Evolutionary conservation across 768 basidiomycete species (phyloP).

Genomic region (Chalciporus piperatus): DNA sequence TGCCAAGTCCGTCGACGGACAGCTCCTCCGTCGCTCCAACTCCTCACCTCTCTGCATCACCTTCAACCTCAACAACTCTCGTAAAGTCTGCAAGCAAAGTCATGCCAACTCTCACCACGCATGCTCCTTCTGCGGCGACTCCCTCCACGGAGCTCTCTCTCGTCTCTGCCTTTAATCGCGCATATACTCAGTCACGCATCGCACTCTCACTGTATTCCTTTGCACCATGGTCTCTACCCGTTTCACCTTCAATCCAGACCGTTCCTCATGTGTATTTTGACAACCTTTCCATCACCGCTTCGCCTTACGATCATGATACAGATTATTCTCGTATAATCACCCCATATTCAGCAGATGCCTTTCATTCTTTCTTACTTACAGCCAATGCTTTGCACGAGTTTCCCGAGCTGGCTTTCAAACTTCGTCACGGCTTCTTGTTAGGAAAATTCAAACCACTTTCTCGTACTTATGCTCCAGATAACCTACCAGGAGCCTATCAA

Average conservation of each 20-base stretch:
- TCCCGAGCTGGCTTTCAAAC: not conserved
- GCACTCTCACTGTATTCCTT: too few species aligned
- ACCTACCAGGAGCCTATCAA: not conserved
- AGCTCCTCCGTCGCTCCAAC: not conserved
- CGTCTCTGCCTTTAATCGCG: too few species aligned
- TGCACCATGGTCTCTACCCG: not conserved
- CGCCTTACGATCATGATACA: not conserved
- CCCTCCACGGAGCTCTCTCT: too few species aligned
- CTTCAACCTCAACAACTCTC: not conserved
- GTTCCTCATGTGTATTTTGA: not conserved
- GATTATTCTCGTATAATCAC: not conserved
- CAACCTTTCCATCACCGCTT: too few species aligned
- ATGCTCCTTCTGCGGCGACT: too few species aligned
- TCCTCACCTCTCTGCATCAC: not conserved
- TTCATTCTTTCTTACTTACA: not conserved
- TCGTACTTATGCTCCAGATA: not conserved
- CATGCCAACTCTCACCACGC: too few species aligned
- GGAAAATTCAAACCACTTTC: not conserved
- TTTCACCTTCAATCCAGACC: not conserved
- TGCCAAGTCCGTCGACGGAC: not conserved
- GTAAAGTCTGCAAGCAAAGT: too few species aligned
- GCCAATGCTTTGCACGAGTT: not conserved
- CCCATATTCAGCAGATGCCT: not conserved
- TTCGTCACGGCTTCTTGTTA: not conserved
- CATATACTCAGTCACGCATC: too few species aligned